phyloP scores from a whole-genome alignment of 2,329 filamentous ascomycete species.

The Nannizziopsis barbatae region DNA sequence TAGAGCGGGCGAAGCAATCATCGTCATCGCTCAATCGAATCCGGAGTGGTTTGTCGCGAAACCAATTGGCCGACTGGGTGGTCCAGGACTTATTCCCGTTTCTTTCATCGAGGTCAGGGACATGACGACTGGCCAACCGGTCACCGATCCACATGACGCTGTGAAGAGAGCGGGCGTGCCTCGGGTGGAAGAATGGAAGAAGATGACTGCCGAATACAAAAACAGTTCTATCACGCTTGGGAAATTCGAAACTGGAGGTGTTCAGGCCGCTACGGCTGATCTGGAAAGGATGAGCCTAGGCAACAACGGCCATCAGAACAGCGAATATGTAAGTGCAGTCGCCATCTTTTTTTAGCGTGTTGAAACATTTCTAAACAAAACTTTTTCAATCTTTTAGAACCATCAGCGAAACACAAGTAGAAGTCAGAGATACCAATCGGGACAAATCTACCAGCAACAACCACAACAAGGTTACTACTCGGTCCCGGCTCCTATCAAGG shows the following conservation, averaged over 20 bases:
- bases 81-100: constrained; percentile 88
- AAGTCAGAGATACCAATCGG: constrained; percentile 24
- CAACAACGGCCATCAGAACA: constrained; percentile 41
- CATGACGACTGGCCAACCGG: constrained; percentile 75
- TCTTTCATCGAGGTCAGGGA: constrained; percentile 95
- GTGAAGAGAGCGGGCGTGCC: constrained; percentile 83
- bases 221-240: constrained; percentile 96
- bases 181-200: constrained; percentile 97
- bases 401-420: constrained; percentile 34
- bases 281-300: constrained; percentile 72
- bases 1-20: constrained; percentile 89
- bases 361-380: constrained; percentile 15
- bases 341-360: background rate
- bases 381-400: constrained; percentile 18
- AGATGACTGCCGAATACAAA: constrained; percentile 98
- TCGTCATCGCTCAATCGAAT: constrained; percentile 96
- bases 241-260: constrained; percentile 56
- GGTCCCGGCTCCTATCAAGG: constrained; percentile 64
- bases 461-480: constrained; percentile 36
- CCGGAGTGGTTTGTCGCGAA: constrained; percentile 99
- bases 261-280: constrained; percentile 54
- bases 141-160: constrained; percentile 70
- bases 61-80: constrained; percentile 92
- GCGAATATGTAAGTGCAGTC: constrained; percentile 38
- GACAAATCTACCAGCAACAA: constrained; percentile 37